Evolutionary conservation across 441 rosid genomes (phyloP), one percentile per base, ranked within the genome.

Genomic region (Brassica balearica): DNA sequence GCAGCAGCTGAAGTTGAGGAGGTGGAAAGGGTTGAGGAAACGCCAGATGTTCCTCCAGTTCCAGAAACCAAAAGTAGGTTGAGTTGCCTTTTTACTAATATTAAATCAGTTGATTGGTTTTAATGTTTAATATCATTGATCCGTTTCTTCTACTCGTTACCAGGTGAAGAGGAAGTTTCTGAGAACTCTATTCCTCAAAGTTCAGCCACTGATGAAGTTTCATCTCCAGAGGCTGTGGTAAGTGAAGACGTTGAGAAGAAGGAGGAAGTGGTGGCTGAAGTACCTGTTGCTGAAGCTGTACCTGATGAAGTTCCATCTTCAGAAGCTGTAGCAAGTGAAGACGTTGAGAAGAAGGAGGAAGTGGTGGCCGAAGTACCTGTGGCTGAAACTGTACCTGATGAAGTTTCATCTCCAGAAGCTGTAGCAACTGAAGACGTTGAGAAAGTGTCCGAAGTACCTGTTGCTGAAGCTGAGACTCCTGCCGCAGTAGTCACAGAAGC

Each of bases 41-140:
- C 76, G 65, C 29, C 79, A n/a, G 81, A 84, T 74, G 65, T 69
- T 83, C 65, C 83, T 69, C 73, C 78, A 72, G 25, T 79, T 56
- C 69, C 72, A 32, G 86, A 85, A 73, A 64, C 80, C 48, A 76
- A 82, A 82, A 88, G 94, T 88, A 82, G 46, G 81, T 68, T 69
- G 43, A 63, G 9, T 72, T 81, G 12, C 29, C 61, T 76, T 80
- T 5, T 66, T 2, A 4, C 9, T 11, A 46, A 3, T 27, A 46
- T 36, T 66, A 36, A 66, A 60, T 58, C n/a, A 65, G n/a, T 65
- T 46, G 51, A 71, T 71, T 12, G 51, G 66, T 25, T 48, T 48
- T 68, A n/a, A 11, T 59, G 32, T 48, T 53, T 46, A 41, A 51
- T 20, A 53, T 9, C 53, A 63, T 65, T 77, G 73, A 76, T 63